Percentiles rank a stretch among this genome's conserved stretches.
Evolutionary conservation across 2,329 filamentous ascomycete species (phyloP).

Genomic region (Aspergillus tubingensis): DNA sequence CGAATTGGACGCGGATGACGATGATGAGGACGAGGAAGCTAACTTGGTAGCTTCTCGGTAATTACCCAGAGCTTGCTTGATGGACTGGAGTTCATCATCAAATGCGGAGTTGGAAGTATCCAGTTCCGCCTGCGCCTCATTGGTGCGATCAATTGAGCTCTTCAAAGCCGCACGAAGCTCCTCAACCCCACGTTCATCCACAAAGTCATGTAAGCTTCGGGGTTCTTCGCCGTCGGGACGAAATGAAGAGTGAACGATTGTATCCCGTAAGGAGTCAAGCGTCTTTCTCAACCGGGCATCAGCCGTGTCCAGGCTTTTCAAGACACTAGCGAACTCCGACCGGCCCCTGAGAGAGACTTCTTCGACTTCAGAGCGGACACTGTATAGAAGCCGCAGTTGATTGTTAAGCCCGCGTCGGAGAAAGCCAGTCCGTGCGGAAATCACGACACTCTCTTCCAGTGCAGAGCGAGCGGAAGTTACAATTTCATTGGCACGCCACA

Average conservation of each 20-base stretch:
- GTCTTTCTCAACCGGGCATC: constrained; percentile 59
- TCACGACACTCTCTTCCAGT: constrained; percentile 75
- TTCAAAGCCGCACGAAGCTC: constrained; percentile 59
- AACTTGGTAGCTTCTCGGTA: constrained; percentile 42
- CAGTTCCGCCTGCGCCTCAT: constrained; percentile 61
- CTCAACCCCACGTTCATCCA: constrained; percentile 64
- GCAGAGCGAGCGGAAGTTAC: constrained; percentile 73
- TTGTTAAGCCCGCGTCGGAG: constrained; percentile 61
- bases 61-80: constrained; percentile 60
- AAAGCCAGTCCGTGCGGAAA: constrained; percentile 70
- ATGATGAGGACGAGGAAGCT: constrained; percentile 39
- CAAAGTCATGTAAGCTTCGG: constrained; percentile 66
- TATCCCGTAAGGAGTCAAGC: constrained; percentile 57
- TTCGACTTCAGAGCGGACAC: constrained; percentile 47
- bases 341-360: constrained; percentile 45
- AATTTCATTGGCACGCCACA: constrained; percentile 84
- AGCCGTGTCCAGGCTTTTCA: constrained; percentile 61
- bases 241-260: constrained; percentile 60
- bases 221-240: constrained; percentile 50
- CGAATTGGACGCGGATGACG: constrained; percentile 35
- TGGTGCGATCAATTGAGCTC: constrained; percentile 62
- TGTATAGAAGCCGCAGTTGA: constrained; percentile 48
- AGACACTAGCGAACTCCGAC: constrained; percentile 49
- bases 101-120: constrained; percentile 63
- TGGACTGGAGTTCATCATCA: constrained; percentile 68